phyloP scores from a whole-genome alignment of 2,329 filamentous ascomycete species.

The Cryphonectria parasitica region DNA sequence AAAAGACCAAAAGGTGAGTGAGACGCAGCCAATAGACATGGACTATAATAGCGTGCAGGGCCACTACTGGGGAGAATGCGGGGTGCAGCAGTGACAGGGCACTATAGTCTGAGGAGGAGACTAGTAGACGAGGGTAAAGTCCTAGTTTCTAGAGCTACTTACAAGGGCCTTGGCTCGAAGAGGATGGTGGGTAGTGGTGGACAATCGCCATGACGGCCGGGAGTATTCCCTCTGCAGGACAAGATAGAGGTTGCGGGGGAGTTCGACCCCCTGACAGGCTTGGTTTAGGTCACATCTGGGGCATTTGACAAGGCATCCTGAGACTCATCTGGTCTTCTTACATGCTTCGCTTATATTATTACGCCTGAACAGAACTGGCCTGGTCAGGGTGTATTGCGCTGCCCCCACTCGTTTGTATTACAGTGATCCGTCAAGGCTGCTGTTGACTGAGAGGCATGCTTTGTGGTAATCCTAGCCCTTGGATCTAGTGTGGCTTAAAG shows the following conservation, averaged over 20 bases:
- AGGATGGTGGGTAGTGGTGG: background rate
- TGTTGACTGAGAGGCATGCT: background rate
- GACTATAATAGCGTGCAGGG: conserved; percentile 1
- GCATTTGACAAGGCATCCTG: background rate
- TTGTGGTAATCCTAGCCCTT: background rate
- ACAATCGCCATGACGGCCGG: background rate
- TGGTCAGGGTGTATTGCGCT: background rate
- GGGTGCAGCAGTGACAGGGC: background rate
- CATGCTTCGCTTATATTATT: background rate
- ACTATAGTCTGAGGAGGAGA: background rate
- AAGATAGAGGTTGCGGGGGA: background rate
- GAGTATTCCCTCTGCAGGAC: background rate
- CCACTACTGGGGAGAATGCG: background rate
- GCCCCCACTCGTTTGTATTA: background rate
- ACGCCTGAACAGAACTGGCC: background rate
- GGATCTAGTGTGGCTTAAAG: too few species aligned
- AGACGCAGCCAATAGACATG: background rate
- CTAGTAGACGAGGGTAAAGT: background rate
- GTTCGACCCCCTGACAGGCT: background rate
- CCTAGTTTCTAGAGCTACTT: background rate
- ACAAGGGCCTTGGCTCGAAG: background rate
- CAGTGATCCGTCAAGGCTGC: background rate
- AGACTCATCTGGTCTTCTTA: background rate
- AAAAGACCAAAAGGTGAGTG: background rate
- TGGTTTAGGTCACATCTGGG: background rate